A percentile compares a stretch with the other conserved stretches of the same genome.
Evolutionary conservation across 768 basidiomycete genomes (phyloP).

Genomic region (Clitopilus hobsonii): DNA sequence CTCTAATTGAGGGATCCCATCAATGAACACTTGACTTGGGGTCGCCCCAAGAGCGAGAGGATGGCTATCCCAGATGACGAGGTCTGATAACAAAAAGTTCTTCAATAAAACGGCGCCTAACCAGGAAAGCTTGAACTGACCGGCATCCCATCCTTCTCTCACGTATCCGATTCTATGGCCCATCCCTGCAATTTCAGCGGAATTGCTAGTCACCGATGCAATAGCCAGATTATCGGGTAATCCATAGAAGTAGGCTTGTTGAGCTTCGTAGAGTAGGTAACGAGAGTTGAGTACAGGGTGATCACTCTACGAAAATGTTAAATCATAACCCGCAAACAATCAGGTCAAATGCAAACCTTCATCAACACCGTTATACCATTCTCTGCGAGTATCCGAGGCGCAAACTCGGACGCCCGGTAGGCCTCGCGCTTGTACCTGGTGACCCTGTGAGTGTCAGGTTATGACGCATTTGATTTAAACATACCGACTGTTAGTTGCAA

Average conservation of each 20-base stretch:
- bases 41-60: conserved; percentile 85
- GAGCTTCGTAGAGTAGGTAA: conserved; percentile 78
- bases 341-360: conserved; percentile 45
- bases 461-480: neutral
- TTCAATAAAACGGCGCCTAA: neutral
- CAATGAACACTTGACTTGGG: conserved; percentile 83
- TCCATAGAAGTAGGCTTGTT: conserved; percentile 80
- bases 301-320: conserved; percentile 43
- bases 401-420: conserved; percentile 77
- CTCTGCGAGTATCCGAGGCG: conserved; percentile 67
- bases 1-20: conserved; percentile 75
- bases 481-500: conserved; percentile 46
- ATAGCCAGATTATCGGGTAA: conserved; percentile 67
- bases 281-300: conserved; percentile 66
- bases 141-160: conserved; percentile 72
- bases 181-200: conserved; percentile 73
- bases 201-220: conserved; percentile 66
- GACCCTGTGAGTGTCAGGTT: neutral
- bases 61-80: conserved; percentile 83
- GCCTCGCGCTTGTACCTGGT: conserved; percentile 75
- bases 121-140: conserved; percentile 22
- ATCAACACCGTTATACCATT: conserved; percentile 65
- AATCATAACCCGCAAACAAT: neutral
- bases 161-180: conserved; percentile 81
- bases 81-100: conserved; percentile 34